Evolutionary conservation across 208 protist genomes (phyloP).

Genomic region (Trypanosoma theileri): DNA sequence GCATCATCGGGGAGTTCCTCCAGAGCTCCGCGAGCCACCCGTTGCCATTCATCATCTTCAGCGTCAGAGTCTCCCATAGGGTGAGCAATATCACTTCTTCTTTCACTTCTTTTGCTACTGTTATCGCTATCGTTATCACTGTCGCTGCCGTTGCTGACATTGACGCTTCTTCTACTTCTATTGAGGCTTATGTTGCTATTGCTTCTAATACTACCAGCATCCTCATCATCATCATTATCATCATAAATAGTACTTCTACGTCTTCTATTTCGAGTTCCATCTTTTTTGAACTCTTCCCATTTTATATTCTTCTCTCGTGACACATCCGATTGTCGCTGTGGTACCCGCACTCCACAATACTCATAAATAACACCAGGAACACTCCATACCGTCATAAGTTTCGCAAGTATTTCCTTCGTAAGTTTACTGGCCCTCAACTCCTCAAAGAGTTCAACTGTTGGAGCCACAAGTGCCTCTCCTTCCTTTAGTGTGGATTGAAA

Average conservation of each 20-base stretch:
- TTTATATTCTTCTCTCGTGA: neutral
- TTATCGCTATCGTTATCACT: slow-evolving; percentile 1
- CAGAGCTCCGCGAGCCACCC: slow-evolving; percentile 35
- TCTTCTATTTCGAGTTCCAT: neutral
- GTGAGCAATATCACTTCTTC: slow-evolving; percentile 15
- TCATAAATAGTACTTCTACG: neutral
- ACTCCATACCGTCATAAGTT: slow-evolving; percentile 67
- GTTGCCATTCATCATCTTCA: slow-evolving; percentile 10
- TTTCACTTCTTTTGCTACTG: slow-evolving; percentile 22
- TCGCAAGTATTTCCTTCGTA: slow-evolving; percentile 68
- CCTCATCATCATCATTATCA: neutral
- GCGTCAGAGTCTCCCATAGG: neutral
- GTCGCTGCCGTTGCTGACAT: neutral
- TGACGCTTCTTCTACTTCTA: neutral
- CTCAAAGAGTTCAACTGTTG: slow-evolving; percentile 58
- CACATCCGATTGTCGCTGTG: slow-evolving; percentile 19
- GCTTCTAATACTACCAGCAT: no score
- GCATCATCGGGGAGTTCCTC: slow-evolving; percentile 33
- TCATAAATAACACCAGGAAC: slow-evolving; percentile 79
- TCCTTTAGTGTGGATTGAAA: slow-evolving; percentile 52
- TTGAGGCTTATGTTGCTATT: no score
- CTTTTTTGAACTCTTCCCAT: neutral
- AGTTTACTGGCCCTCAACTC: slow-evolving; percentile 46
- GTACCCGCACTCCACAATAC: slow-evolving; percentile 64
- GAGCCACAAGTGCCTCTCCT: slow-evolving; percentile 52